A percentile compares a stretch with the other conserved stretches of the same genome.
phyloP scores from a whole-genome alignment of 2,329 filamentous ascomycete genomes.

The Coniochaeta hoffmannii region DNA sequence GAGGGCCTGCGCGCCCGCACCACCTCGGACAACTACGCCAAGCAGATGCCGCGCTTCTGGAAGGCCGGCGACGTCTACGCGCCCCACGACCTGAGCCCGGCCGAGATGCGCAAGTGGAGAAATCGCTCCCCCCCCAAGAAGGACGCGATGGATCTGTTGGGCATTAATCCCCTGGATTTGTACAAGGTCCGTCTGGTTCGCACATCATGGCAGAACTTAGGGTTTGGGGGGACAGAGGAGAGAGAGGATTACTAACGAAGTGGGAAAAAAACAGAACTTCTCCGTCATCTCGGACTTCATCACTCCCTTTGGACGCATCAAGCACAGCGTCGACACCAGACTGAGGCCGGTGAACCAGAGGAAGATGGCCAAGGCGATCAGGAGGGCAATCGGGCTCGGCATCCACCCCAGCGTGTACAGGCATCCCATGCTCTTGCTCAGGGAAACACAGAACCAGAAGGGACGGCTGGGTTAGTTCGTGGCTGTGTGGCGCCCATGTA shows the following conservation, averaged over 20 bases:
- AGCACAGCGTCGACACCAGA: slow-evolving; percentile 66
- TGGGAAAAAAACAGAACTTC: slow-evolving; percentile 72
- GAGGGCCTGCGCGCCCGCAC: slow-evolving; percentile 31
- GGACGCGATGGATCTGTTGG: slow-evolving; percentile 75
- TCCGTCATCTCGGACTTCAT: slow-evolving; percentile 85
- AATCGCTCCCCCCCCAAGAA: slow-evolving; percentile 45
- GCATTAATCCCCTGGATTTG: slow-evolving; percentile 71
- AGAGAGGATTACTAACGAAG: slow-evolving; percentile 3
- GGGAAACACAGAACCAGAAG: slow-evolving; percentile 3
- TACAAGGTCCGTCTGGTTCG: slow-evolving; percentile 60
- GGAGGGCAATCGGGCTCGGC: slow-evolving; percentile 81
- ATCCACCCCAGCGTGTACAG: slow-evolving; percentile 85
- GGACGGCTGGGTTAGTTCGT: background rate
- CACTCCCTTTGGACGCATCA: slow-evolving; percentile 78
- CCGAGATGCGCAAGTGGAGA: slow-evolving; percentile 83
- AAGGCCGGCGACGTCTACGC: slow-evolving; percentile 77
- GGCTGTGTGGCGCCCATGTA: background rate
- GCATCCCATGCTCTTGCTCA: slow-evolving; percentile 70
- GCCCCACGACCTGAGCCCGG: slow-evolving; percentile 73
- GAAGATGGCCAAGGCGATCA: slow-evolving; percentile 85
- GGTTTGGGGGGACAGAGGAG: too few species aligned
- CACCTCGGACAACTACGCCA: slow-evolving; percentile 45
- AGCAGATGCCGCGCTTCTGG: slow-evolving; percentile 65
- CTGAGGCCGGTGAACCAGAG: slow-evolving; percentile 85
- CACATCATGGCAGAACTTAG: too few species aligned